These are phyloP conservation scores for Zangia roseola DNA, from an alignment of 768 basidiomycete species.

Conservation along the genomic window DNA sequence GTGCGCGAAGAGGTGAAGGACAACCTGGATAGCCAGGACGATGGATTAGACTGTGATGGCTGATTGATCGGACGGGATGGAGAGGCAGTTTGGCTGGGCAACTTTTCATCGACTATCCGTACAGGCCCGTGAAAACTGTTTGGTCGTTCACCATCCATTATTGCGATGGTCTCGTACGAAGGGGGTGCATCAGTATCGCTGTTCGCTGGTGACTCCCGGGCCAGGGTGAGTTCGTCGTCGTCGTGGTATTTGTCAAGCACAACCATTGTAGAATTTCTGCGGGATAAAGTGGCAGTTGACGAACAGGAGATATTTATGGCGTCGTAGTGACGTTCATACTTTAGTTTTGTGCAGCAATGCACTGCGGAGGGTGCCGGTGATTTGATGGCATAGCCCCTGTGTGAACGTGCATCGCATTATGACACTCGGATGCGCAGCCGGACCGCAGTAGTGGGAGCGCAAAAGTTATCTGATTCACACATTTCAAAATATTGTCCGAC, in stretches of 20 bases:
- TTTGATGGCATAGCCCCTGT: too few species aligned
- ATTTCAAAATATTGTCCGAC: too few species aligned
- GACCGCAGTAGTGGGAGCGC: too few species aligned
- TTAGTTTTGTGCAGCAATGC: not conserved
- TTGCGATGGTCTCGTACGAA: slow-evolving; percentile 23
- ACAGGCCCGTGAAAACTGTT: not conserved
- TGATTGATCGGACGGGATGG: not conserved
- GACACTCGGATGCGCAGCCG: too few species aligned
- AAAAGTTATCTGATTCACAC: too few species aligned
- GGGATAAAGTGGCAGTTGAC: not conserved
- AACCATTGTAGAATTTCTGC: slow-evolving; percentile 15
- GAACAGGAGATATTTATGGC: not conserved
- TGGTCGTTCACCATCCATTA: not conserved
- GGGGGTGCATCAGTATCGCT: slow-evolving; percentile 18
- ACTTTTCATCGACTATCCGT: slow-evolving; percentile 13
- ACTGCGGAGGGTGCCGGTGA: not conserved
- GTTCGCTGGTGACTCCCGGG: not conserved
- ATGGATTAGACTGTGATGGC: slow-evolving; percentile 1
- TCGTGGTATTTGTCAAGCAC: slow-evolving; percentile 20
- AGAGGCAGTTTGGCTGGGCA: not conserved
- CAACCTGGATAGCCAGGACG: slow-evolving; percentile 19
- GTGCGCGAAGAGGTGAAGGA: slow-evolving; percentile 23
- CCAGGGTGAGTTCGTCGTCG: slow-evolving; percentile 5
- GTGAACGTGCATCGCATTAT: too few species aligned
- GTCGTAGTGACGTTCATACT: not conserved